Percentiles rank a stretch among this genome's conserved stretches.
These are phyloP conservation scores for Aquilaria yunnanensis DNA, from an alignment of 345 rosid genomes.

Conservation along the genomic window DNA sequence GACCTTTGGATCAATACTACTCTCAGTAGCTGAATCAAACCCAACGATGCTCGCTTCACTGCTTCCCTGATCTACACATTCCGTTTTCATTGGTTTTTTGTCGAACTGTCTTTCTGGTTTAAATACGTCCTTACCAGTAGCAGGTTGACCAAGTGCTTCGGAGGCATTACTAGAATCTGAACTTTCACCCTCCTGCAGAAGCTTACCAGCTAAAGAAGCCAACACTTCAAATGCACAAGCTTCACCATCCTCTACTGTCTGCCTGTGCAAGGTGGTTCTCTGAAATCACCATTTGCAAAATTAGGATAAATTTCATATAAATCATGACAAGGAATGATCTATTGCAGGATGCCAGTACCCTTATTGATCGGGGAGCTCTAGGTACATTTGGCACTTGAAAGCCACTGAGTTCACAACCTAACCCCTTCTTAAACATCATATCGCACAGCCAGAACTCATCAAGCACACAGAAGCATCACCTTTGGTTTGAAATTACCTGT, in stretches of 20 bases:
- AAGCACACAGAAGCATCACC: conserved; percentile 21
- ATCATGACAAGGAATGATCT: background rate
- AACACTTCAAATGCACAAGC: conserved; percentile 73
- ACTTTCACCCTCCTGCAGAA: conserved; percentile 76
- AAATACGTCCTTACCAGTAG: conserved; percentile 24
- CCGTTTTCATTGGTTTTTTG: conserved; percentile 34
- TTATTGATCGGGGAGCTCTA: conserved; percentile 77
- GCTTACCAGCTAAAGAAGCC: conserved; percentile 83
- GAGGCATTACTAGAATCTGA: conserved; percentile 76
- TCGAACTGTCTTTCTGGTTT: conserved; percentile 33
- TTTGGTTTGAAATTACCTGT: conserved; percentile 22
- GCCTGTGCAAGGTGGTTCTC: conserved; percentile 44
- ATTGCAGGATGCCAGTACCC: conserved; percentile 37
- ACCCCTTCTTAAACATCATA: conserved; percentile 78
- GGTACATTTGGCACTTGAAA: conserved; percentile 62
- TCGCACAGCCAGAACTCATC: conserved; percentile 33
- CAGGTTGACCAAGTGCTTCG: conserved; percentile 37
- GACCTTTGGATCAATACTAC: conserved; percentile 19
- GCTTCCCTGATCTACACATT: conserved; percentile 39
- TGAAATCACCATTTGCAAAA: conserved; percentile 19
- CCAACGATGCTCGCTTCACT: conserved; percentile 25
- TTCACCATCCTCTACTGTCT: conserved; percentile 34
- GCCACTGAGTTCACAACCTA: conserved; percentile 43
- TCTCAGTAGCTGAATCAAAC: conserved; percentile 26
- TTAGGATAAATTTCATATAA: conserved; percentile 15